Conservation (phyloP, 176 grass and related monocot species). For the Juncus effusus region DNA sequence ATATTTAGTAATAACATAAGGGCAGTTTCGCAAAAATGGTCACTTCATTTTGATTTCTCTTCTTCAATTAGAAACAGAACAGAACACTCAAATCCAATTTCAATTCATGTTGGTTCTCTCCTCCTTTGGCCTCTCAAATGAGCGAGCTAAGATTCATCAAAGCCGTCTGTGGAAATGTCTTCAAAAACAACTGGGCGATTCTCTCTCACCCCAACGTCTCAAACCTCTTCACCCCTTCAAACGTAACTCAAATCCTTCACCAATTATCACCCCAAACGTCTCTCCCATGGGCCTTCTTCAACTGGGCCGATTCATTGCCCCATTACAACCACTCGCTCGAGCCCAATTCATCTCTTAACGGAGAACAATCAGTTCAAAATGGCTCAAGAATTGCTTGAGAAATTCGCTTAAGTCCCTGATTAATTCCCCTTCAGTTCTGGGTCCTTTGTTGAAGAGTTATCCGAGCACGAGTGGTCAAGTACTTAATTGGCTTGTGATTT, state of each 20-base stretch:
- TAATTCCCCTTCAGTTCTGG: constrained; percentile 35
- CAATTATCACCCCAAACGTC: constrained; percentile 28
- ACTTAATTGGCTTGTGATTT: constrained; percentile 38
- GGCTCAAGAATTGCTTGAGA: constrained; percentile 32
- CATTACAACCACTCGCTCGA: constrained; percentile 43
- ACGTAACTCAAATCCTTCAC: constrained; percentile 36
- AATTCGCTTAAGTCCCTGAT: constrained; percentile 36
- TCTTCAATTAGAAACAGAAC: too few species aligned
- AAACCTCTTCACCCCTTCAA: constrained; percentile 27
- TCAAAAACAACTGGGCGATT: constrained; percentile 32
- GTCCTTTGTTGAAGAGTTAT: constrained; percentile 21
- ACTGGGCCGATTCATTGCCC: constrained; percentile 34
- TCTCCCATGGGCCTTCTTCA: constrained; percentile 43
- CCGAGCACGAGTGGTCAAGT: constrained; percentile 27
- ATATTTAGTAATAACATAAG: too few species aligned
- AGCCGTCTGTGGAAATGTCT: constrained; percentile 50
- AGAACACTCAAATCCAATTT: too few species aligned
- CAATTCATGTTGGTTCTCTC: too few species aligned
- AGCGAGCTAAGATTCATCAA: constrained; percentile 31
- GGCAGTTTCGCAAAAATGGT: too few species aligned
- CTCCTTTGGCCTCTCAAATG: too few species aligned
- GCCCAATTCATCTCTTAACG: constrained; percentile 36
- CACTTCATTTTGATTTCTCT: too few species aligned
- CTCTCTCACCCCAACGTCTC: constrained; percentile 23
- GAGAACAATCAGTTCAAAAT: constrained; percentile 15